Evolutionary conservation across 2,329 filamentous ascomycete genomes (phyloP), one percentile per base, ranked within the genome.

Genomic region (Exutisphaerella laricina): DNA sequence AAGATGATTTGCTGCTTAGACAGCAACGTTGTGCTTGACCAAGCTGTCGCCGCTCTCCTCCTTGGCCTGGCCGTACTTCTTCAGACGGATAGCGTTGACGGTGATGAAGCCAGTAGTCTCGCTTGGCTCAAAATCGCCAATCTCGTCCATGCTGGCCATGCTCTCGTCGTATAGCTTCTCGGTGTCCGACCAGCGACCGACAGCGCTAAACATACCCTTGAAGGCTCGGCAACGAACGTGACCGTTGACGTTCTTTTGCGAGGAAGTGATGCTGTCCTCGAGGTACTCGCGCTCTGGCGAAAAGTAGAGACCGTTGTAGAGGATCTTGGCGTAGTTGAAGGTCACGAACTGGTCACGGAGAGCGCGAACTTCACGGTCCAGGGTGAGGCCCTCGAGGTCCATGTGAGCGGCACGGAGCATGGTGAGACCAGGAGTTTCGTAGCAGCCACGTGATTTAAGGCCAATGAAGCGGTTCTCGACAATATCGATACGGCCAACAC

Each of bases 401-500:
- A 81, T 62, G 64, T 80, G 77, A 2, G 77, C 77, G 38, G 69
- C 63, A 43, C 77, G 71, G 31, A 79, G 73, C 58, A 71, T 70
- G 26, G 71, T 77, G 29, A 81, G 66, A 44, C 71, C 77, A 1
- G 77, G 77, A 8, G 77, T 75, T 60, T 89, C 85, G 71, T 89
- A 89, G 73, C 85, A 89, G 58, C 85, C 85, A 58, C 85, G 79
- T 55, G 77, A 82, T 73, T 89, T 89, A 58, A 89, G 74, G 51
- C 85, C 85, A 60, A 86, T 84, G 71, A 84, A 86, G 41, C 85
- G 77, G 71, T 85, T 85, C 65, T 88, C 84, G 48, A 89, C 85
- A 61, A 90, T 90, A 66, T 90, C 85, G 54, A 90, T 82, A 59
- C 86, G 74, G 58, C 85, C 86, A 54, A 90, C 78, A 63, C 86